Conservation (phyloP, 225 moss, liverwort and hornwort genomes). For the Pseudoscleropodium purum region DNA sequence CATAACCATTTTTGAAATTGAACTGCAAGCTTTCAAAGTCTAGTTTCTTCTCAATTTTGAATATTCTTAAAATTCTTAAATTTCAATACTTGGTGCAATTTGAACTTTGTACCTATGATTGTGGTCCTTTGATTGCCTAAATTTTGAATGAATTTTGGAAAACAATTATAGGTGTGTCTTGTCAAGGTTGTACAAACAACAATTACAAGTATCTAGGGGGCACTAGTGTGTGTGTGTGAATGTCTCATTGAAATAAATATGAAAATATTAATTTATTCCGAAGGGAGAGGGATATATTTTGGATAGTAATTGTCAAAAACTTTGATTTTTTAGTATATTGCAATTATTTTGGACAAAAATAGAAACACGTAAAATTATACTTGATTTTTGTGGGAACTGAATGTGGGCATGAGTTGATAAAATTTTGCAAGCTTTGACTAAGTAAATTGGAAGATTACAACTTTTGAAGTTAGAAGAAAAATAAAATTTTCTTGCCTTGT, state of each 20-base stretch:
- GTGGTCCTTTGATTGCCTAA: not conserved
- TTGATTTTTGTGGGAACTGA: fast-evolving
- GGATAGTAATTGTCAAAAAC: not conserved
- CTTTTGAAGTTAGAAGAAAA: not conserved
- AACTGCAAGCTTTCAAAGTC: not conserved
- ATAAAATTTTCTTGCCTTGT: fast-evolving
- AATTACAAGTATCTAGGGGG: not conserved
- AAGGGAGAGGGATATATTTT: not conserved
- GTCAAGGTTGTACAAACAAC: not conserved
- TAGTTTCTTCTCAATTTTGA: not conserved
- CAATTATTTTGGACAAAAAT: not conserved
- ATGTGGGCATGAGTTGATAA: not conserved
- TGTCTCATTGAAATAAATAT: not conserved
- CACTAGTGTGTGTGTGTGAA: not conserved
- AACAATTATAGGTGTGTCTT: fast-evolving
- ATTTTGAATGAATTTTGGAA: not conserved
- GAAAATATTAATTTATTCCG: not conserved
- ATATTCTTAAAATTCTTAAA: not conserved
- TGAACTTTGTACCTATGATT: not conserved
- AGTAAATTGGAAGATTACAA: not conserved
- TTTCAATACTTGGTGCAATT: not conserved
- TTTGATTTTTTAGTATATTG: not conserved
- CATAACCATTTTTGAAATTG: not conserved
- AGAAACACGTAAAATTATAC: fast-evolving
- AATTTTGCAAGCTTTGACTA: not conserved